Conservation (phyloP, 768 basidiomycete species). For the Suillus subluteus region DNA sequence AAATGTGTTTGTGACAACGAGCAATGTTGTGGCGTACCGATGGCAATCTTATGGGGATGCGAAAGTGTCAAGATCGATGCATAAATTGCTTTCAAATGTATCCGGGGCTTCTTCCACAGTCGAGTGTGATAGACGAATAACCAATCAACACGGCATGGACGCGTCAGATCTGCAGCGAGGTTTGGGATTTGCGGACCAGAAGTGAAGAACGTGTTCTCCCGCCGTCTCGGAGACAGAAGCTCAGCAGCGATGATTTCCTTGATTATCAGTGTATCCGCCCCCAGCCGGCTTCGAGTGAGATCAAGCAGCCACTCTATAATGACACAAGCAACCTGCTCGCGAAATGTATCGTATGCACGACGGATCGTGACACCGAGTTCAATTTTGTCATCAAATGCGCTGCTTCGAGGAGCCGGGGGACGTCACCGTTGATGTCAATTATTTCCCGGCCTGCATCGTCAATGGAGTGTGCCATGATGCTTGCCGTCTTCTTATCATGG, state of each 20-base stretch:
- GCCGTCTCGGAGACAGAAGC: slow-evolving; percentile 61
- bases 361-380: slow-evolving; percentile 92
- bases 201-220: slow-evolving; percentile 51
- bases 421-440: slow-evolving; percentile 68
- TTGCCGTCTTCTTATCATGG: slow-evolving; percentile 59
- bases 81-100: slow-evolving; percentile 83
- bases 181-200: slow-evolving; percentile 41
- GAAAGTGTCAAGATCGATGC: slow-evolving; percentile 73
- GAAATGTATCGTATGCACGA: slow-evolving; percentile 83
- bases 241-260: slow-evolving; percentile 76
- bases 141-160: slow-evolving; percentile 70
- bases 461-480: slow-evolving; percentile 56
- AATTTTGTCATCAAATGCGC: slow-evolving; percentile 79
- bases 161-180: slow-evolving; percentile 42
- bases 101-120: slow-evolving; percentile 82
- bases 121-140: slow-evolving; percentile 81
- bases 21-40: slow-evolving; percentile 57
- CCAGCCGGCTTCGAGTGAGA: slow-evolving; percentile 72
- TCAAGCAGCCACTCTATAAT: slow-evolving; percentile 88
- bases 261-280: slow-evolving; percentile 65
- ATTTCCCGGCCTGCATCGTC: slow-evolving; percentile 85
- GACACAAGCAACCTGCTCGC: slow-evolving; percentile 82
- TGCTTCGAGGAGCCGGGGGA: slow-evolving; percentile 66
- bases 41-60: slow-evolving; percentile 70
- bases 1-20: slow-evolving; percentile 13